Evolutionary conservation across 2,329 filamentous ascomycete genomes (phyloP).

Genomic region (Fusarium setosum): DNA sequence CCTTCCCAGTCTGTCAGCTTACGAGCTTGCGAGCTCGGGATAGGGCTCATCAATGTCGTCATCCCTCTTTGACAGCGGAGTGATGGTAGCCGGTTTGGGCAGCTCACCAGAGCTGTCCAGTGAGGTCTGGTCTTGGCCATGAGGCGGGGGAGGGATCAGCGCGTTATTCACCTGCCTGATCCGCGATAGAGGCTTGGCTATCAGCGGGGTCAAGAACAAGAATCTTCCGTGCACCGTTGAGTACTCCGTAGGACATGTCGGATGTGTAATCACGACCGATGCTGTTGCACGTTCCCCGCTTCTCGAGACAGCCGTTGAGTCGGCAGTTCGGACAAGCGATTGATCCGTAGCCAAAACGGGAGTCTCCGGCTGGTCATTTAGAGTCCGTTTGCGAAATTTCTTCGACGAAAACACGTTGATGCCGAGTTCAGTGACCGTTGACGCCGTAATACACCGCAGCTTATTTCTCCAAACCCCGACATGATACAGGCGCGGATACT

Average conservation of each 20-base stretch:
- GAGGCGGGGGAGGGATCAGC: slow-evolving; percentile 19
- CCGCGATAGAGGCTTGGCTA: slow-evolving; percentile 28
- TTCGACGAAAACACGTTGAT: too few species aligned
- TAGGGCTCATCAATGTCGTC: slow-evolving; percentile 33
- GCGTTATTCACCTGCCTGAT: slow-evolving; percentile 27
- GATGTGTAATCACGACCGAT: not conserved
- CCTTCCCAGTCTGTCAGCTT: slow-evolving; percentile 31
- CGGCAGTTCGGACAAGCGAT: too few species aligned
- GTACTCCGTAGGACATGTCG: not conserved
- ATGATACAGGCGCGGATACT: too few species aligned
- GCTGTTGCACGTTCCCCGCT: not conserved
- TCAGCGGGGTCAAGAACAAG: slow-evolving; percentile 1
- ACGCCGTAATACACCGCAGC: too few species aligned
- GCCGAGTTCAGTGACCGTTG: too few species aligned
- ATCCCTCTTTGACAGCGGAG: slow-evolving; percentile 11
- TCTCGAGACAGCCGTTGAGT: not conserved
- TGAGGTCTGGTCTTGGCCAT: slow-evolving; percentile 18
- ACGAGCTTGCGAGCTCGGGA: slow-evolving; percentile 23
- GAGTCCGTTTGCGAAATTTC: too few species aligned
- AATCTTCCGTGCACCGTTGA: not conserved
- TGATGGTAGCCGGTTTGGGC: slow-evolving; percentile 29
- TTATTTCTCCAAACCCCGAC: too few species aligned
- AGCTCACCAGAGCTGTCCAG: slow-evolving; percentile 6
- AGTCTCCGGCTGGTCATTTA: too few species aligned
- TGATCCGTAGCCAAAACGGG: too few species aligned